These are phyloP conservation scores for Scutellaria galericulata DNA, from an alignment of 257 asterid genomes.

Conservation along the genomic window DNA sequence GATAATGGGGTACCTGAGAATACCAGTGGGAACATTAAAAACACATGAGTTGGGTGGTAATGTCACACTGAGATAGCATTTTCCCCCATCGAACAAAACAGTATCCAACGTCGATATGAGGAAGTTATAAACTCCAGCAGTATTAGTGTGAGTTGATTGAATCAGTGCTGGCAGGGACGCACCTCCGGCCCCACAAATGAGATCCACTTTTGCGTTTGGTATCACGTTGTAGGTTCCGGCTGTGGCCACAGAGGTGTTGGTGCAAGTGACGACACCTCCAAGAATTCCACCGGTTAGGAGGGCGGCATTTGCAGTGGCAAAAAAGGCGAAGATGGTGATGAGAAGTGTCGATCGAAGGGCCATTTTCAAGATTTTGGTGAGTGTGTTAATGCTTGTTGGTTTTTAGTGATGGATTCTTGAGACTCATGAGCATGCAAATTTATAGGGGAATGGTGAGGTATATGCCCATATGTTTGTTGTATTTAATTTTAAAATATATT, in stretches of 20 bases:
- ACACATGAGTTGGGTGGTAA: constrained; percentile 17
- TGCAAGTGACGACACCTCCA: constrained; percentile 14
- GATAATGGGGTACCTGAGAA: background rate
- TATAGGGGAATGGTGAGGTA: background rate
- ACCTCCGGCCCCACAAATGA: background rate
- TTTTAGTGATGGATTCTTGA: background rate
- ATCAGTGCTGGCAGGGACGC: constrained; percentile 2
- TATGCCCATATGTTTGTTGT: too few relatives aligned
- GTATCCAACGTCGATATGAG: background rate
- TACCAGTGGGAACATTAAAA: constrained; percentile 7
- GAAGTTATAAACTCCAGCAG: constrained; percentile 18
- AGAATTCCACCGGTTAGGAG: background rate
- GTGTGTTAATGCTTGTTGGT: background rate
- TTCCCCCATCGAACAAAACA: constrained; percentile 10
- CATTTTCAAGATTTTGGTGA: background rate
- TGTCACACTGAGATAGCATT: constrained; percentile 21
- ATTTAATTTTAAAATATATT: too few relatives aligned
- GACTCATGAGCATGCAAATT: background rate
- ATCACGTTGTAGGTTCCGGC: constrained; percentile 22
- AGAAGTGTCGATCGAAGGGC: background rate
- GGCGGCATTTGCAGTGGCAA: background rate
- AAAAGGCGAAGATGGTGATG: background rate
- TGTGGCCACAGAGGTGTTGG: constrained; percentile 12
- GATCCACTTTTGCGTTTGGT: constrained; percentile 13
- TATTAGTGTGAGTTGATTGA: constrained; percentile 11